These are phyloP conservation scores for Coemansia sp. DNA, from an alignment of 192 early-diverging fungal species.

Conservation along the genomic window DNA sequence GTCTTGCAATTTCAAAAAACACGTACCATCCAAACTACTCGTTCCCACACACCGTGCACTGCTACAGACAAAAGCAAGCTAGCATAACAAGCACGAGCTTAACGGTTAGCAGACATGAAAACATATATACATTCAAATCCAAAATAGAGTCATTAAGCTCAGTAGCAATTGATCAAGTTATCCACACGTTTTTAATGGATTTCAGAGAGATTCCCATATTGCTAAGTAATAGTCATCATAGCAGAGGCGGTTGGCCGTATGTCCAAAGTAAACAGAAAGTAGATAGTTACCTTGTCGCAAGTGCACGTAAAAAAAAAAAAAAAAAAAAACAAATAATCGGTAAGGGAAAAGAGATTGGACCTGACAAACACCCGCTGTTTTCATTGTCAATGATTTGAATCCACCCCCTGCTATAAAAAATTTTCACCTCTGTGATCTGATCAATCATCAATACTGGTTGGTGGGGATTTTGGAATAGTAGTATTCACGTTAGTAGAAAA, in stretches of 20 bases:
- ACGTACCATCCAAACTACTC: constrained; percentile 9
- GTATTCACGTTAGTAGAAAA: no score
- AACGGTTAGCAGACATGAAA: not conserved
- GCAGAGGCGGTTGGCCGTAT: not conserved
- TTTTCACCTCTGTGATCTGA: constrained; percentile 7
- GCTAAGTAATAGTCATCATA: constrained; percentile 18
- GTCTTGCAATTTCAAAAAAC: not conserved
- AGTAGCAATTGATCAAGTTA: constrained; percentile 28
- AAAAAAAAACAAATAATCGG: not conserved
- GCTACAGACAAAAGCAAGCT: not conserved
- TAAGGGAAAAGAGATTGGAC: not conserved
- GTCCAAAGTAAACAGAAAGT: not conserved
- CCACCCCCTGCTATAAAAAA: not conserved
- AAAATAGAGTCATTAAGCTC: not conserved
- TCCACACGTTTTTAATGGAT: constrained; percentile 20
- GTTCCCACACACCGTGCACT: not conserved
- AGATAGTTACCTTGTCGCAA: constrained; percentile 1
- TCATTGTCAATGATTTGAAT: not conserved
- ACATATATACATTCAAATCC: no score
- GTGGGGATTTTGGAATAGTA: no score
- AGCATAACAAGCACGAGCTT: not conserved
- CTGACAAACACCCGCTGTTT: not conserved
- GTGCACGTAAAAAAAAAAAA: not conserved
- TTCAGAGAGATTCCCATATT: constrained; percentile 35
- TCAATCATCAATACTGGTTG: not conserved